These are phyloP conservation scores for Bipolaris cookei DNA, from an alignment of 2,329 filamentous ascomycete species.

Conservation along the genomic window DNA sequence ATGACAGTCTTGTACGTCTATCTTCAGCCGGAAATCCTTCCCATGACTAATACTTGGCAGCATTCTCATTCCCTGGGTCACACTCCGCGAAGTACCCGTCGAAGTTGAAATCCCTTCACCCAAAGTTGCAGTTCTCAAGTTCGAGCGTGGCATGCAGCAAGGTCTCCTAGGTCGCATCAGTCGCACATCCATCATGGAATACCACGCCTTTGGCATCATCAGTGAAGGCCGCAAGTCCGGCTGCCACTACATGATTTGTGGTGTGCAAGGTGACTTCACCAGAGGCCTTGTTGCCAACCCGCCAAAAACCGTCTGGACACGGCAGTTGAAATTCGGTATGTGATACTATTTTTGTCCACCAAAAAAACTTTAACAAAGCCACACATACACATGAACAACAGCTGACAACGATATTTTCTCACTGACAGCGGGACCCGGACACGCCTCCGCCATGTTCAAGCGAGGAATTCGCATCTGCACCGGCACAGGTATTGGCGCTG, in stretches of 20 bases:
- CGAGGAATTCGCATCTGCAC: constrained; percentile 46
- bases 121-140: constrained; percentile 45
- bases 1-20: constrained; percentile 46
- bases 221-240: constrained; percentile 40
- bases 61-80: constrained; percentile 45
- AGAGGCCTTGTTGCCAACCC: constrained; percentile 41
- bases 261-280: constrained; percentile 48
- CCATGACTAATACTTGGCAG: constrained; percentile 23
- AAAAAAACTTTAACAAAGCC: neutral
- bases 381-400: constrained; percentile 18
- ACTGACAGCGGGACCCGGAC: constrained; percentile 39
- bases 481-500: constrained; percentile 46
- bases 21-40: neutral
- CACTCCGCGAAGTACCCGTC: constrained; percentile 44
- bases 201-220: constrained; percentile 48
- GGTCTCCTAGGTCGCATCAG: constrained; percentile 45
- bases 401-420: neutral
- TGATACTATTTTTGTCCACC: neutral
- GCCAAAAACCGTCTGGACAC: constrained; percentile 44
- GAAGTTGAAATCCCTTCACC: constrained; percentile 45
- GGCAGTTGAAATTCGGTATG: constrained; percentile 47
- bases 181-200: constrained; percentile 48
- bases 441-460: constrained; percentile 47
- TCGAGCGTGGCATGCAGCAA: constrained; percentile 47
- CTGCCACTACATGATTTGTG: constrained; percentile 47